Base-by-base conservation (phyloP, 1,284 basidiomycete species). In the Trichosporon ovoides region DNA sequence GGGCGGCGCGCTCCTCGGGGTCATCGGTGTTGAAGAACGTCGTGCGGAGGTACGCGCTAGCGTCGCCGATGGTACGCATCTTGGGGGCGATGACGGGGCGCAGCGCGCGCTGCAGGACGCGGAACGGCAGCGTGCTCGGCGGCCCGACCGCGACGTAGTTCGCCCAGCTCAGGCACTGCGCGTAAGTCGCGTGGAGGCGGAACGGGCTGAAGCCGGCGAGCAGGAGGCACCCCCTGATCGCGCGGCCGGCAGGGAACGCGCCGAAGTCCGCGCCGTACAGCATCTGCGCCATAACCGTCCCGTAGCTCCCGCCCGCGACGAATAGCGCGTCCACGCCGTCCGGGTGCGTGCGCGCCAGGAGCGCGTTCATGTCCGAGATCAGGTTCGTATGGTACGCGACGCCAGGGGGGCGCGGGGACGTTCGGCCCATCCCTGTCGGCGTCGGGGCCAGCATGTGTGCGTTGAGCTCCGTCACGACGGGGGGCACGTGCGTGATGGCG, bases 261-360 rank as follows among this genome's bases (percentile, higher is more conserved):
- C 80, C 77, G 69, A 81, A 81, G 0, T 81, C 66, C 0, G 82
- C 79, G 3, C 81, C 82, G 59, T 82, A 84, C 22, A 85, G 66
- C 35, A 85, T 82, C 73, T 85, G 84, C 0, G 83, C 82, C 7
- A 80, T 72, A 5, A 80, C 77, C 0, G 81, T 82, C 20, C 84
- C 84, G 59, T 80, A 83, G 7, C 82, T 82, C 13, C 82, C 81
- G 1, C 82, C 84, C 5, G 76, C 72, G 52, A 84, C 60, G 43
- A 50, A 60, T 10, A 60, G 28, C 2, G 36, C 76, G 13, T 77
- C 64, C 13, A 68, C 57, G 18, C 71, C 68, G 18, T 79, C 69
- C 1, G 81, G 80, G 62, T 84, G 82, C 20, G 84, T 76, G 64
- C 82, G 80, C 20, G 76, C 73, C 52, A 85, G 76, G 37, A 85